Evolutionary conservation across 2,329 filamentous ascomycete genomes (phyloP), one percentile per base, ranked within the genome.

Genomic region (Xylariales sp.): DNA sequence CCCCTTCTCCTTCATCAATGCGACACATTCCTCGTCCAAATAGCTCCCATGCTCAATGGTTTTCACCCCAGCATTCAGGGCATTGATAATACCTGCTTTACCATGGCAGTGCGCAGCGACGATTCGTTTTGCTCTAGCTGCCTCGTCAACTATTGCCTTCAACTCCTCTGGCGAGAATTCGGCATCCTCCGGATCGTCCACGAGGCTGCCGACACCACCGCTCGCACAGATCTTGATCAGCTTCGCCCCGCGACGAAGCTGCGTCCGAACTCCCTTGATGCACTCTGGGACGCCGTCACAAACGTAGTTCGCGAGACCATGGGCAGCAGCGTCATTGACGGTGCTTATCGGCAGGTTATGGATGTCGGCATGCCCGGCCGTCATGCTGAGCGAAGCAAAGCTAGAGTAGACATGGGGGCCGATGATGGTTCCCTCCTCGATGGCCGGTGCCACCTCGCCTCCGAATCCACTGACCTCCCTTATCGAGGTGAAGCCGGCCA

Each of bases 401-500:
- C 67, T 57, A 0, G 63, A 65, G 54, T 74, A 76, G 12, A 76
- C 62, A 38, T 69, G 69, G n/a, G n/a, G 69, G 1, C 70, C 70
- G 6, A 66, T 47, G 19, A 75, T 57, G 14, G 53, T 54, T 2
- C 68, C 70, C 24, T 69, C 63, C 7, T 63, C 48, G 29, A 76
- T 61, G 1, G 63, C 63, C 5, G 56, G 54, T 4, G 58, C 53
- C 10, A 73, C 48, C 29, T 74, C 67, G 4, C 65, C 60, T 1
- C 57, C 69, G 41, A 62, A 71, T 41, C 70, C 71, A 2, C 59
- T 69, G 10, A 73, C 51, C 44, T 76, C 72, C 14, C 71, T 58
- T 4, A 75, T 59, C 10, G 66, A n/a, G n/a, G 72, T 76, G 55
- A 72, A 74, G 6, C 72, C 72, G 5, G 63, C 61, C 45, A 68